phyloP scores from a whole-genome alignment of 345 rosid genomes.

The Kernera saxatilis region DNA sequence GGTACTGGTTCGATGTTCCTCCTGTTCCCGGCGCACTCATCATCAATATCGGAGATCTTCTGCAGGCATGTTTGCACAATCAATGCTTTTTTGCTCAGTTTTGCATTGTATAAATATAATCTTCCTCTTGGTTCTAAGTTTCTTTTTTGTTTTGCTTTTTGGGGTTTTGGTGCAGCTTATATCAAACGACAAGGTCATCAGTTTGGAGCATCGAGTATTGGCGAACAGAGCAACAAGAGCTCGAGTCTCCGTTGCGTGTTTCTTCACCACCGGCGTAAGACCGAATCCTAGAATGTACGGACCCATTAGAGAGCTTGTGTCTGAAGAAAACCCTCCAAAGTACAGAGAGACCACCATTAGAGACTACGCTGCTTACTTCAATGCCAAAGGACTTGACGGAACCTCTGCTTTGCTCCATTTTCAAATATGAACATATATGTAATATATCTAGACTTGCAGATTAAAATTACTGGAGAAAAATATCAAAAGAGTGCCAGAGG shows the following conservation, averaged over 20 bases:
- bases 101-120: background rate
- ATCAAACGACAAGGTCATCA: constrained; percentile 39
- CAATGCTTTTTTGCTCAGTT: background rate
- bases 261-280: constrained; percentile 28
- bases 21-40: constrained; percentile 44
- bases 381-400: constrained; percentile 37
- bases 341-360: constrained; percentile 38
- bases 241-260: constrained; percentile 39
- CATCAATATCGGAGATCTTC: constrained; percentile 52
- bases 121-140: background rate
- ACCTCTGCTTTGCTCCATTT: constrained; percentile 32
- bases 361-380: constrained; percentile 24
- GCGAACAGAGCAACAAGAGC: constrained; percentile 32
- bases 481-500: background rate
- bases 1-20: constrained; percentile 46
- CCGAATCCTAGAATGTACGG: constrained; percentile 27
- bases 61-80: constrained; percentile 40
- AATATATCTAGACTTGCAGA: background rate
- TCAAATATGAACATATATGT: constrained; percentile 14
- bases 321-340: constrained; percentile 42
- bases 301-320: constrained; percentile 42
- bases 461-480: background rate
- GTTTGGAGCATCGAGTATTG: constrained; percentile 42
- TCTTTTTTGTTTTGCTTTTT: background rate
- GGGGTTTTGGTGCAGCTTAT: constrained; percentile 31